phyloP scores from a whole-genome alignment of 805 yeast species.

The Debaryomyces hansenii region DNA sequence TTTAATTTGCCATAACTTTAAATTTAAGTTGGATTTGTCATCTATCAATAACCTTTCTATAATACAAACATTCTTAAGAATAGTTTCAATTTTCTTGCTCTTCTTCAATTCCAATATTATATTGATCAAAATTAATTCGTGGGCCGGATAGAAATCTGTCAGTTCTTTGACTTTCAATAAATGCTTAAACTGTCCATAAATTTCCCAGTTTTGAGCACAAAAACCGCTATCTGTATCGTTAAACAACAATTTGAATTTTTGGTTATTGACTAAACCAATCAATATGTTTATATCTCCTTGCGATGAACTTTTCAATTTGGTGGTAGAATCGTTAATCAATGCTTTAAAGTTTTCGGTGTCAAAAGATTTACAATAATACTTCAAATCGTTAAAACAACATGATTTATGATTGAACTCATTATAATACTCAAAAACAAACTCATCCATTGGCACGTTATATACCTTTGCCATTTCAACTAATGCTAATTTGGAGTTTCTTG shows the following conservation, averaged over 20 bases:
- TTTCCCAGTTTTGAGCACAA: slow-evolving; percentile 15
- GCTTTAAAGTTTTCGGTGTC: slow-evolving; percentile 11
- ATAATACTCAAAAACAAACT: slow-evolving; percentile 44
- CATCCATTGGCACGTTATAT: slow-evolving; percentile 20
- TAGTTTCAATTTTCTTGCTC: slow-evolving; percentile 21
- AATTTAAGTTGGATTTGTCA: slow-evolving; percentile 73
- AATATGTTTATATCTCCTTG: slow-evolving; percentile 11
- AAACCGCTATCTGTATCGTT: slow-evolving; percentile 8
- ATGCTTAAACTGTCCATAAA: slow-evolving; percentile 20
- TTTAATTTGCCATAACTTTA: slow-evolving; percentile 69
- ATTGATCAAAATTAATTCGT: slow-evolving; percentile 62
- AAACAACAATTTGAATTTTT: slow-evolving; percentile 48
- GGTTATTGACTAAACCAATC: slow-evolving; percentile 36
- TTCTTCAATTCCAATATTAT: slow-evolving; percentile 25
- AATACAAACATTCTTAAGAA: slow-evolving; percentile 45
- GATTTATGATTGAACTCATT: slow-evolving; percentile 50
- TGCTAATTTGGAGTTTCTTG: slow-evolving; percentile 33
- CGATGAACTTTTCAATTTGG: slow-evolving; percentile 6
- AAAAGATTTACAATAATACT: slow-evolving; percentile 18
- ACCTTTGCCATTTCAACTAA: slow-evolving; percentile 21
- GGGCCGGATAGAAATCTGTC: slow-evolving; percentile 72
- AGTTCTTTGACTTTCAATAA: slow-evolving; percentile 40
- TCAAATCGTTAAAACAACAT: slow-evolving; percentile 66
- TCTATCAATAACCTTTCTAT: slow-evolving; percentile 54
- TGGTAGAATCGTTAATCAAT: slow-evolving; percentile 21